Base-by-base conservation (phyloP, 306 rosid species). In the Gynostemma pentaphyllum region DNA sequence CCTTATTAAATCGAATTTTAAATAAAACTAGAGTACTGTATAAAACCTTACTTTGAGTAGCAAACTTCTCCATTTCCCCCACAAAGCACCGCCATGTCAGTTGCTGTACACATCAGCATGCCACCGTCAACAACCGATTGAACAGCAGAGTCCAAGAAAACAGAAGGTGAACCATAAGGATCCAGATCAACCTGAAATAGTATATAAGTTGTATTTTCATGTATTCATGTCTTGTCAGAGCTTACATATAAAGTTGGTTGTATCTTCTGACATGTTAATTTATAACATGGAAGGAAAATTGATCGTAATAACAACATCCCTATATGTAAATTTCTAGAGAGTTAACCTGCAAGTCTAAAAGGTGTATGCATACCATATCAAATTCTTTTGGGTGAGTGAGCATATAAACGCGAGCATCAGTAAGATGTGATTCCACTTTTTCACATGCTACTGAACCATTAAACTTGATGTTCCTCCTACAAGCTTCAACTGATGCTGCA, bases 51-150 rank as follows among this genome's bases (percentile, higher is more conserved):
- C 99, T 94, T 94, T 65, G 99, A 84, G 81, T 94, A 86, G 94
- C 97, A 94, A 67, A 88, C 99, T 80, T 94, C 97, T 83, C 99
- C 99, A 26, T 89, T 94, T 45, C 89, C 95, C 71, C 99, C 95
- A 57, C 99, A 94, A 40, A 94, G 86, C 47, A 88, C 94, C 16
- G 99, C 97, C 99, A 94, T 88, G 73, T 94, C 97, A 18, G 99
- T 94, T 75, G 97, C 99, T 9, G 97, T 94, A 61, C 99, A 94
- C 97, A 94, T 94, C 74, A 88, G 77, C 83, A 94, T 65, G 45
- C 99, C 99, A 65, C 99, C 99, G 76, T 94, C 99, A 68, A 59
- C 94, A 67, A 94, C 96, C 71, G 95, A 80, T 78, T 94, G 99
- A 70, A 88, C 88, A 7, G 95, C 99, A 34, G 99, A 94, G 78